Percentiles rank a stretch among this genome's conserved stretches.
These are phyloP conservation scores for Pythium grandisporangium DNA, from an alignment of 352 stramenopile species.

Conservation along the genomic window DNA sequence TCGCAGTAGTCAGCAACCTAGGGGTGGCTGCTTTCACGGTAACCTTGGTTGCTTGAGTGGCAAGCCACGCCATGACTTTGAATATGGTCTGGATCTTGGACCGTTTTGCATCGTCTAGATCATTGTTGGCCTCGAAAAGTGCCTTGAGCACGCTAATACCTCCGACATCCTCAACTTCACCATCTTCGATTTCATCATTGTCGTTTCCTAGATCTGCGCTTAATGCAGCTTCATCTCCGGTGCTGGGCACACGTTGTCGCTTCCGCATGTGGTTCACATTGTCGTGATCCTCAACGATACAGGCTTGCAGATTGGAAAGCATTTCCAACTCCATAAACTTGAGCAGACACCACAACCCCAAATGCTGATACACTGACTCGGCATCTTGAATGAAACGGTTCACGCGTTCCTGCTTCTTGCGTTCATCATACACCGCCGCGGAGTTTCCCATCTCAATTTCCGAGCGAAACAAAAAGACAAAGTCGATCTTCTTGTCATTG, in stretches of 20 bases:
- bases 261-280: constrained; percentile 49
- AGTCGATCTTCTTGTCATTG: constrained; percentile 64
- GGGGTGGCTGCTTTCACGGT: constrained; percentile 29
- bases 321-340: constrained; percentile 78
- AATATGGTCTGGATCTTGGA: constrained; percentile 39
- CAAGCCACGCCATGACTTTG: constrained; percentile 47
- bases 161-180: constrained; percentile 9
- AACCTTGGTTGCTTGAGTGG: constrained; percentile 17
- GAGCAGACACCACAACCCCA: constrained; percentile 72
- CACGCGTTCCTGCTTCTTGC: constrained; percentile 62
- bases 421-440: constrained; percentile 58
- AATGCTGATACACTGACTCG: constrained; percentile 41
- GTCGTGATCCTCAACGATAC: constrained; percentile 42
- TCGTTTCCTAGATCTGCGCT: constrained; percentile 8
- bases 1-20: constrained; percentile 43
- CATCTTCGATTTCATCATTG: constrained; percentile 20
- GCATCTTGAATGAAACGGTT: constrained; percentile 66
- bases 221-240: constrained; percentile 4
- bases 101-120: constrained; percentile 24
- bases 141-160: constrained; percentile 11
- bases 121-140: constrained; percentile 13
- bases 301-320: constrained; percentile 59
- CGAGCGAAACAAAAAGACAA: constrained; percentile 45
- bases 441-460: constrained; percentile 69
- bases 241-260: constrained; percentile 8